Conservation (phyloP, 2,329 filamentous ascomycete genomes). For the Ophiostoma pallidulum region DNA sequence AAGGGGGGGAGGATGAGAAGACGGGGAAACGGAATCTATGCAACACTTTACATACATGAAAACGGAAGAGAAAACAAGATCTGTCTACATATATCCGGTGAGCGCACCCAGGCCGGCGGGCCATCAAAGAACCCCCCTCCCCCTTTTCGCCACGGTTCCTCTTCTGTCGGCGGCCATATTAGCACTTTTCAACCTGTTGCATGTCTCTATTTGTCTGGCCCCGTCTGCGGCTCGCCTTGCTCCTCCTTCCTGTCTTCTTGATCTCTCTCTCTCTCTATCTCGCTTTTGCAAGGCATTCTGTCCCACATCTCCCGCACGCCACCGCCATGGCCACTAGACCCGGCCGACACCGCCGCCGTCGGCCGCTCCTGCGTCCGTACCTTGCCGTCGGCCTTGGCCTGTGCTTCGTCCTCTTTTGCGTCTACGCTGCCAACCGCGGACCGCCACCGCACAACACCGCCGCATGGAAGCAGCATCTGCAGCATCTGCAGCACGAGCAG, state of each 20-base stretch:
- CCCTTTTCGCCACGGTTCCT: too few species aligned
- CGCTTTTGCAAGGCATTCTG: too few species aligned
- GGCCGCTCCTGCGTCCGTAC: constrained; percentile 19
- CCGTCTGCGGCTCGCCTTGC: too few species aligned
- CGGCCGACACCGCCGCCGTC: constrained; percentile 3
- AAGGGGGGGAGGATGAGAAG: background rate
- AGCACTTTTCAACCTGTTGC: too few species aligned
- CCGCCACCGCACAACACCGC: background rate
- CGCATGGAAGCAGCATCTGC: background rate
- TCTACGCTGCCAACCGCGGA: constrained; percentile 17
- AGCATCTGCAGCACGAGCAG: background rate
- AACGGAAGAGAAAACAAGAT: background rate
- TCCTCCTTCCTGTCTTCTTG: too few species aligned
- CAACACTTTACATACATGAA: background rate
- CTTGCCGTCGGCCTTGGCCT: constrained; percentile 16
- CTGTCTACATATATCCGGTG: too few species aligned
- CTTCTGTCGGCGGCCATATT: too few species aligned
- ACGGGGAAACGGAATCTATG: background rate
- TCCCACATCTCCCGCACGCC: too few species aligned
- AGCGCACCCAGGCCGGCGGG: too few species aligned
- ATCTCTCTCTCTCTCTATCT: too few species aligned
- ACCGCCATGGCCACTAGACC: background rate
- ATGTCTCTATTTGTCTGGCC: too few species aligned
- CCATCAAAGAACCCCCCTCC: too few species aligned
- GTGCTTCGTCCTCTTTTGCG: constrained; percentile 19